Base-by-base conservation (phyloP, 2,329 filamentous ascomycete species). In the Nigrospora osmanthi region DNA sequence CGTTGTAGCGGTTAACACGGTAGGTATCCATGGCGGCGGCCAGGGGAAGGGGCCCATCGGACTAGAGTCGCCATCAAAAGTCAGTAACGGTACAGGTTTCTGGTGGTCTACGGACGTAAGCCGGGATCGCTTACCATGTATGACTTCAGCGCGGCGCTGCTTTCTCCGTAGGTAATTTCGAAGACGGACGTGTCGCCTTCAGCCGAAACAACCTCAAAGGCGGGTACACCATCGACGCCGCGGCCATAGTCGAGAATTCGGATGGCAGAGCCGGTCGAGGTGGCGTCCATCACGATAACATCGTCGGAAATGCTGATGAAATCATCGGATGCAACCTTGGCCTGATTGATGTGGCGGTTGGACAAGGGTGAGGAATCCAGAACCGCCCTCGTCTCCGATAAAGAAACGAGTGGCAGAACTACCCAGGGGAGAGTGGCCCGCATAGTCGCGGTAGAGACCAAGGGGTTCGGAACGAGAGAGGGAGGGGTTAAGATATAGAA, bases 11-110 rank as follows among this genome's bases (percentile, higher is more conserved):
- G 33, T 61, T 65, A 3, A 65, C 49, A 10, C 62, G 52, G 47
- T 64, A 66, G 1, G 59, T 62, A 38, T 66, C 61, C 61, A 66
- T 63, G 4, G 63, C 58, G 11, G 62, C 62, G 11, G 63, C 57
- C 1, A 67, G 49, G 11, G 55, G 49, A 11, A 66, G 43, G 10
- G 64, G 63, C 0, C 62, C 63, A 38, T 63, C 60, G 35, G 53
- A 50, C 58, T 60, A 28, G 4, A 46, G 13, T 2, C 16, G 7
- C 23, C 23, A 28, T 28, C 23, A 30, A 17, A 13, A 35, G 17
- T 49, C 30, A 47, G 41, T 43, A 13, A 13, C 12, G 13, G 39
- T 4, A 14, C 15, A 11, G 19, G 11, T 19, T 12, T 14, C 19
- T 12, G 34, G 19, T 23, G 4, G 19, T 7, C 4, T 7, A 4